phyloP scores from a whole-genome alignment of 768 basidiomycete species.

The Suillus discolor region DNA sequence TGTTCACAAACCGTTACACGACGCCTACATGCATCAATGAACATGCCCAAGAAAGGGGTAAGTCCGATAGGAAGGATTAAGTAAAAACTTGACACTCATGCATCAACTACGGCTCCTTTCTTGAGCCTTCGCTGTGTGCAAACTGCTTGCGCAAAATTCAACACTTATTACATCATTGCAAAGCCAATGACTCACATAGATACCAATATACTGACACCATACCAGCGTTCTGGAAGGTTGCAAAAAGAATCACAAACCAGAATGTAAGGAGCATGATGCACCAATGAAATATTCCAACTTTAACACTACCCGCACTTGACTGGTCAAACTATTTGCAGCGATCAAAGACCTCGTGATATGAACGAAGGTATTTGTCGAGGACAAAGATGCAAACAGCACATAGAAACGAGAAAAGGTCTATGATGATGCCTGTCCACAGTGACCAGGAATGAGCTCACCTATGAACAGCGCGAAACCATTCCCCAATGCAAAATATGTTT shows the following conservation, averaged over 20 bases:
- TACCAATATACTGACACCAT: slow-evolving; percentile 46
- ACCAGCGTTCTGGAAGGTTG: slow-evolving; percentile 44
- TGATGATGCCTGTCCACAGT: slow-evolving; percentile 43
- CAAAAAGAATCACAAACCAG: slow-evolving; percentile 44
- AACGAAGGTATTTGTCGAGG: slow-evolving; percentile 40
- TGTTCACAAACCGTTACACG: slow-evolving; percentile 40
- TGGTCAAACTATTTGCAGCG: slow-evolving; percentile 32
- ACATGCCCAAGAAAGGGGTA: slow-evolving; percentile 42
- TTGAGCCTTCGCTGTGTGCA: slow-evolving; percentile 42
- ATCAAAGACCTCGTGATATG: slow-evolving; percentile 39
- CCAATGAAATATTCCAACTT: slow-evolving; percentile 33
- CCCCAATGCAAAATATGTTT: slow-evolving; percentile 46
- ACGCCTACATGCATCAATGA: slow-evolving; percentile 41
- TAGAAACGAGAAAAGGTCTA: slow-evolving; percentile 40
- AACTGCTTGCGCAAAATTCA: slow-evolving; percentile 34
- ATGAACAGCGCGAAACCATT: slow-evolving; percentile 42
- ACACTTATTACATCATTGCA: not conserved
- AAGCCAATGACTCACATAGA: slow-evolving; percentile 36
- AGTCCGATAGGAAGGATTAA: slow-evolving; percentile 41
- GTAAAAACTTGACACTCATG: slow-evolving; percentile 47
- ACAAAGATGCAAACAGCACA: slow-evolving; percentile 39
- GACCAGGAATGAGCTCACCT: slow-evolving; percentile 42
- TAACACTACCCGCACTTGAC: slow-evolving; percentile 26
- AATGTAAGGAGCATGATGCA: slow-evolving; percentile 40
- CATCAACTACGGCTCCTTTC: slow-evolving; percentile 44